Conservation (phyloP, 1,139 yeast genomes). For the Kurtzmaniella natalensis region DNA sequence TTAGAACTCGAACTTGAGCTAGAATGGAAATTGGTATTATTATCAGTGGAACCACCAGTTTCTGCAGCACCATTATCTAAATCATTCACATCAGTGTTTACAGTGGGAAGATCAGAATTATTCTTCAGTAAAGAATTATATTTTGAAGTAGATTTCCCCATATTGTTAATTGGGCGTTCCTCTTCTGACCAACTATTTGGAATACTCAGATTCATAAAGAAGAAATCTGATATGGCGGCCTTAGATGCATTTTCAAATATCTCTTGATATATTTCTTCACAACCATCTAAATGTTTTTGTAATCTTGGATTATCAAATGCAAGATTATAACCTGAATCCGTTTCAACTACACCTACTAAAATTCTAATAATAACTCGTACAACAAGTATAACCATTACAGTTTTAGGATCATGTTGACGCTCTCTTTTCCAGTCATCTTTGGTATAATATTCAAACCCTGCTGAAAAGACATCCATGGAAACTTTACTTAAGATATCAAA, state of each 20-base stretch:
- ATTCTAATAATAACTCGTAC: conserved; percentile 18
- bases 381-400: conserved; percentile 10
- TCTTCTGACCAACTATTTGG: not conserved
- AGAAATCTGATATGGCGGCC: not conserved
- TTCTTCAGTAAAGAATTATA: too few species aligned
- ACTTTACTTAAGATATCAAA: conserved; percentile 4
- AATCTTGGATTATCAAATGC: conserved; percentile 13
- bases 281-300: conserved; percentile 14
- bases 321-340: conserved; percentile 11
- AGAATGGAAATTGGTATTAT: not conserved
- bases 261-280: conserved; percentile 18
- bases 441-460: conserved; percentile 1
- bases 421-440: conserved; percentile 8
- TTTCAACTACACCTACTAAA: conserved; percentile 13
- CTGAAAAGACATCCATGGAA: conserved; percentile 6
- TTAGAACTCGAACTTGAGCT: not conserved
- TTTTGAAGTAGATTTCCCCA: not conserved
- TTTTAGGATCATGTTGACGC: conserved; percentile 8
- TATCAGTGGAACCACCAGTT: too few species aligned
- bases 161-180: not conserved
- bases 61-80: too few species aligned
- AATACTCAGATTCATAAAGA: conserved; percentile 1
- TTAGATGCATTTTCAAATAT: conserved; percentile 11
- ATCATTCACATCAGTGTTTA: not conserved
- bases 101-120: not conserved